These are phyloP conservation scores for Bondarzewia mesenterica DNA, from an alignment of 1,284 basidiomycete genomes.

Conservation along the genomic window DNA sequence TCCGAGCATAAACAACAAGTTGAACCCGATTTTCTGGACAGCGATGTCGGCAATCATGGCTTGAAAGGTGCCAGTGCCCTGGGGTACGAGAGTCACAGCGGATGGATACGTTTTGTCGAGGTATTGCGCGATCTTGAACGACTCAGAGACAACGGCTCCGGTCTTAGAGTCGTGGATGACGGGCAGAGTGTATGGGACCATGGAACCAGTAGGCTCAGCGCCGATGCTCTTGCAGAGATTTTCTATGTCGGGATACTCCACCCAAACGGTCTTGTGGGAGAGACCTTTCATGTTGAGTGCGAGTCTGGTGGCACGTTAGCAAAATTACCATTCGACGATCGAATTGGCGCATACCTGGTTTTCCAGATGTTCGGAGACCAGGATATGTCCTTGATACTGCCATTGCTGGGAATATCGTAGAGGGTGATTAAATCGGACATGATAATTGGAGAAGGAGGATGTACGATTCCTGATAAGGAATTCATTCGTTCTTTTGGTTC, in stretches of 20 bases:
- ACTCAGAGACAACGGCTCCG: constrained; percentile 22
- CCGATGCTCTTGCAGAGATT: constrained; percentile 20
- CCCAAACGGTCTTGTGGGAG: constrained; percentile 26
- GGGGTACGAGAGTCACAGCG: constrained; percentile 17
- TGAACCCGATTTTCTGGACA: not conserved
- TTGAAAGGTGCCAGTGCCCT: constrained; percentile 21
- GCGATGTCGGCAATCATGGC: constrained; percentile 22
- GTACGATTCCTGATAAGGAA: too few species aligned
- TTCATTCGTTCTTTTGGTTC: too few species aligned
- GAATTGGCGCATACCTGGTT: constrained; percentile 13
- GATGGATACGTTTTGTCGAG: constrained; percentile 27
- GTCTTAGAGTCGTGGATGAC: constrained; percentile 19
- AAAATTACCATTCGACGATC: not conserved
- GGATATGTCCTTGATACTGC: constrained; percentile 7
- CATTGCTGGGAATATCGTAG: constrained; percentile 20
- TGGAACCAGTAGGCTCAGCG: constrained; percentile 17
- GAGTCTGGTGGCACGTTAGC: constrained; percentile 16
- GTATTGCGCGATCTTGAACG: constrained; percentile 23
- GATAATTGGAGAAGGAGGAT: too few species aligned
- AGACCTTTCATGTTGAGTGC: constrained; percentile 27
- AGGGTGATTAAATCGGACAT: constrained; percentile 13
- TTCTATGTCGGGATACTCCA: constrained; percentile 30
- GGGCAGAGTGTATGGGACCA: constrained; percentile 17
- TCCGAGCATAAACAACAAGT: constrained; percentile 9
- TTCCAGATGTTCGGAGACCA: constrained; percentile 20